Conservation (phyloP, 768 basidiomycete genomes). For the Clathrus columnatus region DNA sequence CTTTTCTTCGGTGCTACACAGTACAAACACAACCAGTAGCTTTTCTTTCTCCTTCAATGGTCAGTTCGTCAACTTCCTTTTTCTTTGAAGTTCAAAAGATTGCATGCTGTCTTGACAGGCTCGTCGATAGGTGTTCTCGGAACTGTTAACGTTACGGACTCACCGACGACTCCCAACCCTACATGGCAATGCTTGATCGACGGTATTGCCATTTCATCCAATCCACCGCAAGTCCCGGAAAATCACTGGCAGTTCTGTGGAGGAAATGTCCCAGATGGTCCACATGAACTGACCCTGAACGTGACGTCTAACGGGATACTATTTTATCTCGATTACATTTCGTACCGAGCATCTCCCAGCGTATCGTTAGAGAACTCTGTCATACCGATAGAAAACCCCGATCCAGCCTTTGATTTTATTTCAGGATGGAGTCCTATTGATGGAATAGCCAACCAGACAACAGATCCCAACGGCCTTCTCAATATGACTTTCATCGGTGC, state of each 20-base stretch:
- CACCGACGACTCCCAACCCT: not conserved
- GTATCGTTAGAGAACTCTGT: not conserved
- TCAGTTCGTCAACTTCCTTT: not conserved
- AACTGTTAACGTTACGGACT: not conserved
- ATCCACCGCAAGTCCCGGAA: no score
- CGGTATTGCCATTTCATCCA: not conserved
- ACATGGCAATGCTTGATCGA: not conserved
- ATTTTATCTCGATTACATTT: not conserved
- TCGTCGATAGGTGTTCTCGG: not conserved
- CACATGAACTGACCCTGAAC: not conserved
- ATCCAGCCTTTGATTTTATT: not conserved
- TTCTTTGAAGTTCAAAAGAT: not conserved
- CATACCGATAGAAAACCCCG: not conserved
- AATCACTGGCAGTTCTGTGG: no score
- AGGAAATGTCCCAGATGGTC: not conserved
- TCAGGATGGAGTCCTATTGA: not conserved
- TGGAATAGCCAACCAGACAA: not conserved
- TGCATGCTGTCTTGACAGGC: not conserved
- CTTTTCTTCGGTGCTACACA: not conserved
- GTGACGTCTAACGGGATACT: not conserved
- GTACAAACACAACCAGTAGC: not conserved
- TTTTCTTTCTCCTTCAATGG: not conserved
- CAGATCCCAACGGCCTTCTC: not conserved
- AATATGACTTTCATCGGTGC: not conserved
- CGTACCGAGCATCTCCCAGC: not conserved